Conservation (phyloP, 2,329 filamentous ascomycete species). For the Ophiostoma piceae region DNA sequence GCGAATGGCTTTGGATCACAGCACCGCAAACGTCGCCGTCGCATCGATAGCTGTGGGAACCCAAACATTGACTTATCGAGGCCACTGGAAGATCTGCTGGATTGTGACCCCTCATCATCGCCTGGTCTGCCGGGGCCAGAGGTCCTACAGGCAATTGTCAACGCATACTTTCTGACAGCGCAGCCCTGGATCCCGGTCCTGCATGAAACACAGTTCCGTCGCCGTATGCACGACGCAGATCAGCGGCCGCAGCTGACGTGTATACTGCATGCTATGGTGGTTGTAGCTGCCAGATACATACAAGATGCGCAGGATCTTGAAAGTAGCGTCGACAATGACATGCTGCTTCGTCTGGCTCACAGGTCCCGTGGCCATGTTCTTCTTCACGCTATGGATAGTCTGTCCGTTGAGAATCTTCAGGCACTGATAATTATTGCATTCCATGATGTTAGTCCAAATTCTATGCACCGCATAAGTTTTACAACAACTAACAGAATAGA, state of each 20-base stretch:
- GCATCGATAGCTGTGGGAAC: slow-evolving; percentile 24
- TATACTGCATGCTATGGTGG: slow-evolving; percentile 36
- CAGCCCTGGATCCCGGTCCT: slow-evolving; percentile 39
- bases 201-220: slow-evolving; percentile 34
- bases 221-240: slow-evolving; percentile 29
- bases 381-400: slow-evolving; percentile 32
- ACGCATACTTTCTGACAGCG: slow-evolving; percentile 33
- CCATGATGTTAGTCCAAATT: slow-evolving; percentile 30
- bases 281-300: slow-evolving; percentile 23
- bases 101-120: slow-evolving; percentile 7
- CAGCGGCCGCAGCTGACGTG: slow-evolving; percentile 30
- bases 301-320: not conserved
- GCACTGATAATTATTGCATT: slow-evolving; percentile 36
- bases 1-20: not conserved
- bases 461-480: slow-evolving; percentile 32
- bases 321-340: slow-evolving; percentile 29
- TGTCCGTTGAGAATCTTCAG: slow-evolving; percentile 35
- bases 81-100: slow-evolving; percentile 15
- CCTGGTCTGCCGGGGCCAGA: slow-evolving; percentile 20
- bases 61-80: slow-evolving; percentile 19
- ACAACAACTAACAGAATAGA: slow-evolving; percentile 15
- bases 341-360: slow-evolving; percentile 22
- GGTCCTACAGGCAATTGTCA: slow-evolving; percentile 30
- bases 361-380: slow-evolving; percentile 29
- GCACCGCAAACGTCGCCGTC: slow-evolving; percentile 22